Evolutionary conservation across 768 basidiomycete species (phyloP).

Genomic region (Mycena latifolia): DNA sequence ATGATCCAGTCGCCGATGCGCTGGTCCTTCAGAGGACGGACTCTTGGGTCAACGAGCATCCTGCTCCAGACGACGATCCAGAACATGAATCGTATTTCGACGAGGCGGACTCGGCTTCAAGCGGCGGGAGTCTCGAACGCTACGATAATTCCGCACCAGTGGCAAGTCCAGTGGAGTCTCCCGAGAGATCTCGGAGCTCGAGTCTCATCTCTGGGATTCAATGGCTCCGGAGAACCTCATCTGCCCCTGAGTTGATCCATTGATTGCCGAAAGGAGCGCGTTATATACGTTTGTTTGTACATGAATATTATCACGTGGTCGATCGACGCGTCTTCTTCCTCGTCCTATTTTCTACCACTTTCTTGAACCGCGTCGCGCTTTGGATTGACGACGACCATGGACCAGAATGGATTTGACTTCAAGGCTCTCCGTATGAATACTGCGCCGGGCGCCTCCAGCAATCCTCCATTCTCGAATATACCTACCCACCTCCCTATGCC

Average conservation of each 20-base stretch:
- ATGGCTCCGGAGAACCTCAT: background rate
- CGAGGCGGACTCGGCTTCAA: background rate
- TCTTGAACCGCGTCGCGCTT: slow-evolving; percentile 27
- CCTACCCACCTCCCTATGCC: too few species aligned
- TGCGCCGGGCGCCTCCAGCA: slow-evolving; percentile 18
- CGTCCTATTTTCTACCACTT: background rate
- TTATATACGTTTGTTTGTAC: slow-evolving; percentile 4
- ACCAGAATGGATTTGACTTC: slow-evolving; percentile 35
- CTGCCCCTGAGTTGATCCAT: background rate
- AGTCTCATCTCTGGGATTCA: slow-evolving; percentile 8
- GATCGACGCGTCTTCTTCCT: background rate
- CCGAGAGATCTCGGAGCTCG: slow-evolving; percentile 7
- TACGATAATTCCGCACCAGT: too few species aligned
- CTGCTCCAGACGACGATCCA: slow-evolving; percentile 12
- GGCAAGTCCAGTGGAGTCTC: too few species aligned
- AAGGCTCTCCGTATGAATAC: slow-evolving; percentile 32
- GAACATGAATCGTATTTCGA: slow-evolving; percentile 22
- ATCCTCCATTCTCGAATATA: slow-evolving; percentile 25
- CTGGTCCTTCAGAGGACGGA: slow-evolving; percentile 24
- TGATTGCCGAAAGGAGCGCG: background rate
- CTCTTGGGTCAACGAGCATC: slow-evolving; percentile 28
- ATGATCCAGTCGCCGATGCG: slow-evolving; percentile 28
- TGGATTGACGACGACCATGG: slow-evolving; percentile 28
- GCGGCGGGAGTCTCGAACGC: background rate
- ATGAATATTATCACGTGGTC: background rate